Conservation (phyloP, 1,284 basidiomycete genomes). For the Mrakiaceae sp. region DNA sequence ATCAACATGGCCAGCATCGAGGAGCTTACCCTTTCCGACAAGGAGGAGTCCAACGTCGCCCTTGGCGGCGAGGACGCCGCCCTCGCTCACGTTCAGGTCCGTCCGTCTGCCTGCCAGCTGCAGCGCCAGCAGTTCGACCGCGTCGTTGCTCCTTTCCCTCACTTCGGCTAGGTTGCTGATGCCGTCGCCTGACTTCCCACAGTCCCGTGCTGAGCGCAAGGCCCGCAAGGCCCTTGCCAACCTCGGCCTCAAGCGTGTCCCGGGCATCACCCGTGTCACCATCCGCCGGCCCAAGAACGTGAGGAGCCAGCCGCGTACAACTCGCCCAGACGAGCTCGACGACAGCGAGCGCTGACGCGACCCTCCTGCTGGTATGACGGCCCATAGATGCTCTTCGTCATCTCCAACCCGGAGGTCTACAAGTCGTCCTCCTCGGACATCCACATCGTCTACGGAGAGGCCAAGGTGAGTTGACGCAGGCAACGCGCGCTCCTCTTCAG, state of each 20-base stretch:
- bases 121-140: background rate
- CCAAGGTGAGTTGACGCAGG: constrained; percentile 49
- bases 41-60: constrained; percentile 11
- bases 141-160: background rate
- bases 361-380: background rate
- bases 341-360: background rate
- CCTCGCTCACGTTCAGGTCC: constrained; percentile 3
- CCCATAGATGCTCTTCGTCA: constrained; percentile 72
- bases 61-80: constrained; percentile 1
- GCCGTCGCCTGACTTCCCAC: background rate
- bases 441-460: constrained; percentile 98
- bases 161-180: no score
- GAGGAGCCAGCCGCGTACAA: constrained; percentile 26
- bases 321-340: background rate
- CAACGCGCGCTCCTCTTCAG: background rate
- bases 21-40: constrained; percentile 16
- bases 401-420: constrained; percentile 91
- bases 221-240: constrained; percentile 77
- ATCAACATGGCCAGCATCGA: constrained; percentile 16
- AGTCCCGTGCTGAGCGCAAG: constrained; percentile 83
- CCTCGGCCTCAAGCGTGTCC: constrained; percentile 82
- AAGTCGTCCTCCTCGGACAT: constrained; percentile 94
- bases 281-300: constrained; percentile 90
- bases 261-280: constrained; percentile 88
- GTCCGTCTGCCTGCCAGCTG: background rate